A percentile compares a stretch with the other conserved stretches of the same genome.
phyloP scores from a whole-genome alignment of 768 basidiomycete species.

The Pisolithus marmoratus region DNA sequence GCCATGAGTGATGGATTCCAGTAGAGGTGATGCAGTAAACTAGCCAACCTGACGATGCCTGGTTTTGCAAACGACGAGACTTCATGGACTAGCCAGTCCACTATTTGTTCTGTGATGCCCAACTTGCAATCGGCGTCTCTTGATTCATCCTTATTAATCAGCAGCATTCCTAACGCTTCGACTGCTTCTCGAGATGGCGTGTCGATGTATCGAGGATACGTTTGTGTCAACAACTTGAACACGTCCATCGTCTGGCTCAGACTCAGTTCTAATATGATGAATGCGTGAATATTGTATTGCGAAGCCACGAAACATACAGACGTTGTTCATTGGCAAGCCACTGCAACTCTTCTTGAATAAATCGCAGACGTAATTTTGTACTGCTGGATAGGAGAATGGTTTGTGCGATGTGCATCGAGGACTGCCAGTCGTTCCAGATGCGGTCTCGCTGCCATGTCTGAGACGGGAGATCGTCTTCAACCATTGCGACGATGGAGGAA shows the following conservation, averaged over 20 bases:
- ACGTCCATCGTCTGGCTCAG: slow-evolving; percentile 61
- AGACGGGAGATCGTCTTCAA: slow-evolving; percentile 20
- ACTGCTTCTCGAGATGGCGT: slow-evolving; percentile 64
- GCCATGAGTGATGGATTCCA: background rate
- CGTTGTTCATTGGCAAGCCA: slow-evolving; percentile 55
- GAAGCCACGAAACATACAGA: slow-evolving; percentile 25
- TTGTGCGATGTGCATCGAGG: slow-evolving; percentile 50
- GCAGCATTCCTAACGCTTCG: slow-evolving; percentile 55
- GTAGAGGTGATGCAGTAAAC: background rate
- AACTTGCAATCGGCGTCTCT: slow-evolving; percentile 38
- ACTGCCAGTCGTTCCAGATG: slow-evolving; percentile 50
- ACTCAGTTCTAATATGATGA: slow-evolving; percentile 47
- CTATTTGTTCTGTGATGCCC: slow-evolving; percentile 62
- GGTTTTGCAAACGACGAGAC: slow-evolving; percentile 51
- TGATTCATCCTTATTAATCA: slow-evolving; percentile 60
- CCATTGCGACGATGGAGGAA: slow-evolving; percentile 39
- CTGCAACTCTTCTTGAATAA: slow-evolving; percentile 57
- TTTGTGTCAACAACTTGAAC: slow-evolving; percentile 66
- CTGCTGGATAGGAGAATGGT: slow-evolving; percentile 42
- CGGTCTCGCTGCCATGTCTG: slow-evolving; percentile 48
- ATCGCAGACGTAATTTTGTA: slow-evolving; percentile 50
- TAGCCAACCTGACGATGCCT: slow-evolving; percentile 50
- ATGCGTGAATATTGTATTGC: slow-evolving; percentile 2
- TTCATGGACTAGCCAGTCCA: slow-evolving; percentile 74
- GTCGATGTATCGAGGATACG: slow-evolving; percentile 78